Percentiles rank a stretch among this genome's conserved stretches.
These are phyloP conservation scores for Phytopythium mirpurense DNA, from an alignment of 352 stramenopile genomes.

Conservation along the genomic window DNA sequence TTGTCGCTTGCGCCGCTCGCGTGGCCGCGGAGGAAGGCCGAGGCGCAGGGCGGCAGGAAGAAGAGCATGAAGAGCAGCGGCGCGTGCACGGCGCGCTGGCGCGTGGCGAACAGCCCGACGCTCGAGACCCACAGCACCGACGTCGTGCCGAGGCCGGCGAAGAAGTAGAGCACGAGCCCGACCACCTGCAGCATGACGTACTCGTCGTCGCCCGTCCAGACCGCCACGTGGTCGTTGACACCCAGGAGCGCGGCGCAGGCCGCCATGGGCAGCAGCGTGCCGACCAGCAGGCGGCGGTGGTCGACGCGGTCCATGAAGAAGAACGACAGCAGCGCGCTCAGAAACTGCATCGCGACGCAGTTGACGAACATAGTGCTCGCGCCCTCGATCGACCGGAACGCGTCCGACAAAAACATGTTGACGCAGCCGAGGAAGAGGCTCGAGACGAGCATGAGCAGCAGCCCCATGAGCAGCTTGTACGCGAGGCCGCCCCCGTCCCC, in stretches of 20 bases:
- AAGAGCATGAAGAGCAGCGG: conserved; percentile 74
- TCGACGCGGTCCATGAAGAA: conserved; percentile 83
- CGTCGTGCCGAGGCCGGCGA: conserved; percentile 63
- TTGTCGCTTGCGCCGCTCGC: conserved; percentile 24
- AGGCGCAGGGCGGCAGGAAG: conserved; percentile 51
- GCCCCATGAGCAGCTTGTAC: conserved; percentile 64
- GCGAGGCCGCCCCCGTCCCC: conserved; percentile 25
- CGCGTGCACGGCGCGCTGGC: conserved; percentile 51
- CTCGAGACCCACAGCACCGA: conserved; percentile 72
- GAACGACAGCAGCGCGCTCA: conserved; percentile 75
- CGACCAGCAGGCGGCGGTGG: conserved; percentile 68
- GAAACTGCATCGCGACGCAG: conserved; percentile 58
- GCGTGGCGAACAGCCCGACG: conserved; percentile 68
- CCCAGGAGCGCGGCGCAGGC: conserved; percentile 44
- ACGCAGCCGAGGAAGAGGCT: conserved; percentile 55
- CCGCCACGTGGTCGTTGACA: conserved; percentile 41
- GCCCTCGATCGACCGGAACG: conserved; percentile 48
- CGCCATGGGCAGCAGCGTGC: conserved; percentile 55
- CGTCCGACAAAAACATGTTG: conserved; percentile 73
- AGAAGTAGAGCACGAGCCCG: conserved; percentile 70
- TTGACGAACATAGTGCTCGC: conserved; percentile 81
- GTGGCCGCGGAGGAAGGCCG: conserved; percentile 36
- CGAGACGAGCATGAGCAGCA: conserved; percentile 70
- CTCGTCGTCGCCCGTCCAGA: conserved; percentile 45
- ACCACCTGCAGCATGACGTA: conserved; percentile 73